Evolutionary conservation across 1,284 basidiomycete species (phyloP).

Genomic region (Heterobasidion parviporum): DNA sequence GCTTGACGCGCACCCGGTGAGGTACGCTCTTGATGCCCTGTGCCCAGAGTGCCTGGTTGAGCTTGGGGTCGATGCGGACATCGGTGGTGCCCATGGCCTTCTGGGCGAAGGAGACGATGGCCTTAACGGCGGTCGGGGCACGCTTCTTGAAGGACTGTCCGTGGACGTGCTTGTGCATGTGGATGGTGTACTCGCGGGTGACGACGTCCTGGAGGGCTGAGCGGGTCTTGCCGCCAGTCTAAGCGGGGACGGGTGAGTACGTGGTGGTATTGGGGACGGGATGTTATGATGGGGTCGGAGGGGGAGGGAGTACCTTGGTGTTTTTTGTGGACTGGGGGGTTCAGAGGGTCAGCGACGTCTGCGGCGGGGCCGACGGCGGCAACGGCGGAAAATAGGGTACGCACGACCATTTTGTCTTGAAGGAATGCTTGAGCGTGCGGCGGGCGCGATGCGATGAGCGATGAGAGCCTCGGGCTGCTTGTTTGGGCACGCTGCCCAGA

Average conservation of each 20-base stretch:
- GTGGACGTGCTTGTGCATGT: slow-evolving; percentile 90
- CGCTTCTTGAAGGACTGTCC: slow-evolving; percentile 91
- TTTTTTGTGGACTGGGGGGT: not conserved
- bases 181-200: slow-evolving; percentile 94
- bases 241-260: not conserved
- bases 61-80: slow-evolving; percentile 85
- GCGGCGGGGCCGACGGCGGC: not conserved
- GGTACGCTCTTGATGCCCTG: slow-evolving; percentile 88
- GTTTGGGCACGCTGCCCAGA: not conserved
- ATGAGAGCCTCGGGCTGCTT: not conserved
- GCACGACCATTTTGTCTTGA: not conserved
- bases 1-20: slow-evolving; percentile 82
- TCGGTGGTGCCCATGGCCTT: slow-evolving; percentile 93
- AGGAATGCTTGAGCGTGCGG: not conserved
- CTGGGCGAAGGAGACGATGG: slow-evolving; percentile 81
- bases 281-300: not conserved
- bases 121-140: slow-evolving; percentile 90
- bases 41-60: slow-evolving; percentile 92
- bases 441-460: not conserved
- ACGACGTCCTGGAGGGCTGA: slow-evolving; percentile 95
- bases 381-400: not conserved
- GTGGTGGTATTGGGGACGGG: not conserved
- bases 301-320: not conserved
- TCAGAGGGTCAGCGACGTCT: not conserved
- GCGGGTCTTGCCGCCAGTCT: slow-evolving; percentile 78